phyloP scores from a whole-genome alignment of 2,329 filamentous ascomycete genomes.

The Aspergillus brunneoviolaceus region DNA sequence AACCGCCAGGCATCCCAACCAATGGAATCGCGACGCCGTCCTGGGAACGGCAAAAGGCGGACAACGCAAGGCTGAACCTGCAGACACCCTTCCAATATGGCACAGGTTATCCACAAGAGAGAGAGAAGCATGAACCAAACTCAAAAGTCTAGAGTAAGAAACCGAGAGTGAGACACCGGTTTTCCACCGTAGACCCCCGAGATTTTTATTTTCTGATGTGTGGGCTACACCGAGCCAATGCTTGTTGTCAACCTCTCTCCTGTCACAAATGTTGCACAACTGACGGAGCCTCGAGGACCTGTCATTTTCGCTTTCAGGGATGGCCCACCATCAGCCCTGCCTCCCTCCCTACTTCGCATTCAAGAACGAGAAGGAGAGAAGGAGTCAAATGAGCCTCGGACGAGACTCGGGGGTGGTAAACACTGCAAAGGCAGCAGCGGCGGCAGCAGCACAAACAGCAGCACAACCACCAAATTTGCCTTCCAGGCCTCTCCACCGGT shows the following conservation, averaged over 20 bases:
- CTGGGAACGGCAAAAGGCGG: not conserved
- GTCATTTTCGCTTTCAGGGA: not conserved
- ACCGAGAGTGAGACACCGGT: not conserved
- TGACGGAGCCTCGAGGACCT: not conserved
- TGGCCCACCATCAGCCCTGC: not conserved
- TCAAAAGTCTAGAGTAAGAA: not conserved
- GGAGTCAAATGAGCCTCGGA: not conserved
- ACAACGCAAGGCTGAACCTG: not conserved
- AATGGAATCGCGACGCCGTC: not conserved
- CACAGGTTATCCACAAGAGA: not conserved
- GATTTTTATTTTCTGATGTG: not conserved
- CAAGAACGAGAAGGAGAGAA: not conserved
- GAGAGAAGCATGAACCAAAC: not conserved
- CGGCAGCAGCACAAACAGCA: not conserved
- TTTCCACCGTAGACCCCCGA: not conserved
- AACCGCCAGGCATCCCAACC: not conserved
- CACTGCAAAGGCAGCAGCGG: too few species aligned
- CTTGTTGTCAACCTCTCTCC: not conserved
- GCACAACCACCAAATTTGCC: not conserved
- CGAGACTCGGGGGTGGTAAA: not conserved
- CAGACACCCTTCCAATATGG: not conserved
- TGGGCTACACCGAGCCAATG: not conserved
- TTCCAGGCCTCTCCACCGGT: not conserved
- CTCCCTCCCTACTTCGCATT: not conserved
- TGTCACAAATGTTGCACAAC: not conserved